Evolutionary conservation across 306 rosid species (phyloP).

Genomic region (Cercis canadensis): DNA sequence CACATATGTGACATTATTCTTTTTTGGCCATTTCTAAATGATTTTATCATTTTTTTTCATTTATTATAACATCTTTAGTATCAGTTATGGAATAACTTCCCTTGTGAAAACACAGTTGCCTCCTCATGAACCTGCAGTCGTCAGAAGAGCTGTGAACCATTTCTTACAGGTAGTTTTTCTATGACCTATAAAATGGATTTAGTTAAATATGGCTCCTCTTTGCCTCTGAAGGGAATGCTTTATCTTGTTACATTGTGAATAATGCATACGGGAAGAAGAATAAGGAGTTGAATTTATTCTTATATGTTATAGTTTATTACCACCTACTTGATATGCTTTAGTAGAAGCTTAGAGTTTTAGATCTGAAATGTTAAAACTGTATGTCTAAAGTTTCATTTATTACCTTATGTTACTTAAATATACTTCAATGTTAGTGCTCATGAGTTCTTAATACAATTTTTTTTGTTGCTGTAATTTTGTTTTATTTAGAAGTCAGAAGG

Average conservation of each 20-base stretch:
- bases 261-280: slow-evolving; percentile 14
- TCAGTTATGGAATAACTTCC: slow-evolving; percentile 1
- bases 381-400: slow-evolving; percentile 21
- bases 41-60: background rate
- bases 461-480: slow-evolving; percentile 2
- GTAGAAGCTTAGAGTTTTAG: slow-evolving; percentile 14
- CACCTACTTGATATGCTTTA: slow-evolving; percentile 3
- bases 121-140: slow-evolving; percentile 90
- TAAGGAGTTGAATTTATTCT: slow-evolving; percentile 17
- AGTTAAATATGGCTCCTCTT: slow-evolving; percentile 7
- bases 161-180: slow-evolving; percentile 79
- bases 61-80: background rate
- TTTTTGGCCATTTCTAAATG: background rate
- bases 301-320: slow-evolving; percentile 1
- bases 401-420: slow-evolving; percentile 20
- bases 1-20: too few species aligned
- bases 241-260: slow-evolving; percentile 19
- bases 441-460: slow-evolving; percentile 29
- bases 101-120: slow-evolving; percentile 59
- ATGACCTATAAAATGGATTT: slow-evolving; percentile 8
- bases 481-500: slow-evolving; percentile 73
- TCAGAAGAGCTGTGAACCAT: slow-evolving; percentile 88
- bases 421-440: slow-evolving; percentile 10
- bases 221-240: slow-evolving; percentile 3
- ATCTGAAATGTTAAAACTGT: slow-evolving; percentile 8